Conservation (phyloP, 192 early-diverging fungal species). For the Backusella australiensis region DNA sequence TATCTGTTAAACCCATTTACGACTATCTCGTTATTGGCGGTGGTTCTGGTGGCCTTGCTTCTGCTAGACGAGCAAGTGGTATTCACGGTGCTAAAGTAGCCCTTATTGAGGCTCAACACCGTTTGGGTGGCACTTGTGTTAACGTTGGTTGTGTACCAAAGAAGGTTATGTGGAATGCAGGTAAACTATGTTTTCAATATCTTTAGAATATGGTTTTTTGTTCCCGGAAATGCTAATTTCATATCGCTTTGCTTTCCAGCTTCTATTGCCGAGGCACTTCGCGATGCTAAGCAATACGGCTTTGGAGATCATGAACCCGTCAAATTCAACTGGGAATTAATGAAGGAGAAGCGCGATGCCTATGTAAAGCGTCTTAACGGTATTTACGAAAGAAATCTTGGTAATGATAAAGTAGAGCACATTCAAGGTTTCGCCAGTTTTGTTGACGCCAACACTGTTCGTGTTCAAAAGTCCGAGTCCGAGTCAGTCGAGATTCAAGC, state of each 20-base stretch:
- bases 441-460: constrained; percentile 68
- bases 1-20: constrained; percentile 43
- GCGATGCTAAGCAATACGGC: constrained; percentile 90
- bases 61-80: constrained; percentile 84
- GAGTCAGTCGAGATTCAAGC: constrained; percentile 50
- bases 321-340: constrained; percentile 71
- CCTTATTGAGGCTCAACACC: constrained; percentile 77
- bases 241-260: constrained; percentile 41
- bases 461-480: constrained; percentile 41
- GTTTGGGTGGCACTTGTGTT: constrained; percentile 88
- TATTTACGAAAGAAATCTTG: constrained; percentile 92
- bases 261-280: constrained; percentile 81
- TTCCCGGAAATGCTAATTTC: background rate
- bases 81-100: constrained; percentile 89
- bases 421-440: constrained; percentile 87
- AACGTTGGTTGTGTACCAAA: constrained; percentile 93
- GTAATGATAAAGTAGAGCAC: constrained; percentile 82
- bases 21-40: constrained; percentile 98
- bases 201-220: background rate
- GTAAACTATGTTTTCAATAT: constrained; percentile 34
- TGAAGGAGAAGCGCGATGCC: constrained; percentile 93
- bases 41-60: constrained; percentile 89
- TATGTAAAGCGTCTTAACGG: constrained; percentile 96
- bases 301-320: constrained; percentile 60
- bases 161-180: constrained; percentile 95